Evolutionary conservation across 495 filamentous ascomycete genomes (phyloP), one percentile per base, ranked within the genome.

Genomic region (Neurospora pannonica): DNA sequence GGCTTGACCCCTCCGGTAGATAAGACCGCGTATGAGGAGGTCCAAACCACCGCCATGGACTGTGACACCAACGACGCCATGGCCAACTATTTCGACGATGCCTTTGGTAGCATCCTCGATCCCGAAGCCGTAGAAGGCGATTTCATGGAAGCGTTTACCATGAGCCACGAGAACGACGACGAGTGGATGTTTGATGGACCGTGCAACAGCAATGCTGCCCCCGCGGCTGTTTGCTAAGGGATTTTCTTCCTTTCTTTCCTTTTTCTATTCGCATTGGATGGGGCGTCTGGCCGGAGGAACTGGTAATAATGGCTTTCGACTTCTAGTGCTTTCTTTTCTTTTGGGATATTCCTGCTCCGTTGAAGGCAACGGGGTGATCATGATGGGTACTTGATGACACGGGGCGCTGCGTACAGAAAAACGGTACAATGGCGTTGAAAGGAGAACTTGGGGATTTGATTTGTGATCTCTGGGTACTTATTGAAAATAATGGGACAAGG

Each of bases 181-280:
- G 38, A 72, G 71, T 39, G 43, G 28, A 72, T 72, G 71, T 72
- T 72, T 72, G 71, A 67, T 36, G 54, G 54, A 67, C 54, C 54
- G 24, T 67, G 54, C 54, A 67, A 67, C 28, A 67, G 28, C 54
- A 67, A 67, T 7, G 5, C 54, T 7, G 54, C 24, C 38, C n/a
- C 38, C 43, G 37, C 43, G 71, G 71, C 38, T 19, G 28, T 46
- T 31, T 39, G 38, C 36, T 39, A 17, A 39, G 3, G 13, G 9
- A 11, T 60, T 72, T 62, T 40, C 21, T 71, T 71, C 8, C 21
- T 72, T 72, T 60, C 34, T 62, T 72, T 71, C 19, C 48, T 67
- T 67, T 34, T 67, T 36, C 54, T 67, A n/a, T 67, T 67, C 28
- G 54, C 54, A 67, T 67, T 67, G 54, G 28, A 34, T 67, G 54